Evolutionary conservation across 768 basidiomycete genomes (phyloP).

Genomic region (Termitomyces sp.): DNA sequence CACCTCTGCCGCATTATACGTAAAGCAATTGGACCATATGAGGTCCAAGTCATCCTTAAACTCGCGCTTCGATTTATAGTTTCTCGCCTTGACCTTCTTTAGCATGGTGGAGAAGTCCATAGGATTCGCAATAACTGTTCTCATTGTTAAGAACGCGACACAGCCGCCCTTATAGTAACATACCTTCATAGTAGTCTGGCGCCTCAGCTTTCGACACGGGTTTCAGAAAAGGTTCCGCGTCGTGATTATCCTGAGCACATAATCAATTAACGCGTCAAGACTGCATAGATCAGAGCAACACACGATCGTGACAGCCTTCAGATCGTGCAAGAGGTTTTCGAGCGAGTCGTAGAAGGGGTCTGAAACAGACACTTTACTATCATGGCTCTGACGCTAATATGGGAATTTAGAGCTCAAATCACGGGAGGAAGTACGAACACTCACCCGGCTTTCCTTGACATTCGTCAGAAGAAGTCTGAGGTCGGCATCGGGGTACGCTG

Average conservation of each 20-base stretch:
- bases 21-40: slow-evolving; percentile 95
- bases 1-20: slow-evolving; percentile 89
- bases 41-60: slow-evolving; percentile 93
- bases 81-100: slow-evolving; percentile 87
- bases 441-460: slow-evolving; percentile 85
- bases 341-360: slow-evolving; percentile 94
- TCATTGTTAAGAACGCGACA: slow-evolving; percentile 7
- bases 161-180: slow-evolving; percentile 20
- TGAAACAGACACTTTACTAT: slow-evolving; percentile 52
- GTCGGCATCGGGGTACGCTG: slow-evolving; percentile 57
- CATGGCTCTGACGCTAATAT: slow-evolving; percentile 40
- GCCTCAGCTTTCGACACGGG: slow-evolving; percentile 88
- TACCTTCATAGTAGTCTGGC: slow-evolving; percentile 91
- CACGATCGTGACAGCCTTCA: slow-evolving; percentile 72
- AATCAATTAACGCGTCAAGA: slow-evolving; percentile 20
- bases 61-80: slow-evolving; percentile 90
- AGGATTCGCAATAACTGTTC: slow-evolving; percentile 81
- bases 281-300: slow-evolving; percentile 19
- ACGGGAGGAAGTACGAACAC: slow-evolving; percentile 28
- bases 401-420: slow-evolving; percentile 6
- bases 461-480: slow-evolving; percentile 77
- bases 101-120: slow-evolving; percentile 96
- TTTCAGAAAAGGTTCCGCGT: slow-evolving; percentile 90
- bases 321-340: slow-evolving; percentile 82
- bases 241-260: slow-evolving; percentile 68